Base-by-base conservation (phyloP, 495 filamentous ascomycete species). In the Pseudotulostoma volvatum region DNA sequence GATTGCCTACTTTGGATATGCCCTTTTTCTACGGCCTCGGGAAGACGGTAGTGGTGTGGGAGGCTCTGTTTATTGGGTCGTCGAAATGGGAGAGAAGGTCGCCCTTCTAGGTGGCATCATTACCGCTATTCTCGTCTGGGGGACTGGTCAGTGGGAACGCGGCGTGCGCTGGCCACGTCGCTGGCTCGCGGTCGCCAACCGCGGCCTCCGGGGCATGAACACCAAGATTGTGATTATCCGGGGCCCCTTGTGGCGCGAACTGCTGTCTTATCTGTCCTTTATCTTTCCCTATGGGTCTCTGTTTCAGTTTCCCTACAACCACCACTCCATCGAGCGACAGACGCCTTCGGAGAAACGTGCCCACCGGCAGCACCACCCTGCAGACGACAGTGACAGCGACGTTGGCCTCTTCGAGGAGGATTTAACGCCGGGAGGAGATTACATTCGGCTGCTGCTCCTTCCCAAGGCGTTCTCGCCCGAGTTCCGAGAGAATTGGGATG, bases 401-500 rank as follows among this genome's bases (percentile, higher is more conserved):
- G 54, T 61, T 9, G 56, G 55, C 4, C 46, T 64, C 1, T 53
- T 64, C 7, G 74, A 77, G 43, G 92, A 97, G 53, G 88, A 95
- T 50, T 66, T 94, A 37, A 76, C 84, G 3, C 74, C 80, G 0
- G 86, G 88, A 7, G 90, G 90, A 3, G 84, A 95, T 54, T 79
- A 85, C 50, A 74, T 97, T 23, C 92, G 90, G 50, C 70, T 97
- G 16, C 64, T 97, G 14, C 67, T 97, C 9, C 69, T 95, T 28
- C 86, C 90, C 3, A 97, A 97, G 56, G 83, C 86, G 0, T 97
- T 97, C 46, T 87, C 84, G 8, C 79, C 92, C 0, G 81, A 81
- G 38, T 96, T 97, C 52, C 74, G 90, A n/a, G 84, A 93, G 51
- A 93, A 92, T 43, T 97, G 90, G 90, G 90, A 97, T 49, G 56